Percentiles rank a stretch among this genome's conserved stretches.
These are phyloP conservation scores for Ganoderma lucidum DNA, from an alignment of 1,284 basidiomycete species.

Conservation along the genomic window DNA sequence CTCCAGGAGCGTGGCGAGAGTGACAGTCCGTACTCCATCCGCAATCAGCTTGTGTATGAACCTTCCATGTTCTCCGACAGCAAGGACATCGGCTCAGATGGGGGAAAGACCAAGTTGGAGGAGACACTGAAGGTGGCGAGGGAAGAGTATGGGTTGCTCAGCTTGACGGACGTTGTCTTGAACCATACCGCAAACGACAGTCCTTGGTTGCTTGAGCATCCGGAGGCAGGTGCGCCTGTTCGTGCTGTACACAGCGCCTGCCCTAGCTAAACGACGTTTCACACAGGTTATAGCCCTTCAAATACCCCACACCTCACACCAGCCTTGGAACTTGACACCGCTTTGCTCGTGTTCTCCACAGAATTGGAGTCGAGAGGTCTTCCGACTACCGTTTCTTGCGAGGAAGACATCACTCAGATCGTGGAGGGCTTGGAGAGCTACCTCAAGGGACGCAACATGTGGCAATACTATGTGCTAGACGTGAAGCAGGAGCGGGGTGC, in stretches of 20 bases:
- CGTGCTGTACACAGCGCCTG: slow-evolving; percentile 18
- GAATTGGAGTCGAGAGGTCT: slow-evolving; percentile 73
- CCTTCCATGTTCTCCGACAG: slow-evolving; percentile 67
- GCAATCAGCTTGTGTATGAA: slow-evolving; percentile 86
- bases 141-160: slow-evolving; percentile 87
- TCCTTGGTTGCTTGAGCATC: slow-evolving; percentile 90
- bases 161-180: slow-evolving; percentile 92
- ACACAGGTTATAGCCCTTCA: slow-evolving; percentile 82
- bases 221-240: slow-evolving; percentile 81
- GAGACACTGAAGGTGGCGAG: slow-evolving; percentile 73
- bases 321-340: slow-evolving; percentile 88
- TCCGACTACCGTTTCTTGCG: slow-evolving; percentile 71
- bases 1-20: slow-evolving; percentile 90
- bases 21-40: slow-evolving; percentile 91
- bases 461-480: slow-evolving; percentile 94
- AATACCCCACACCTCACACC: slow-evolving; percentile 91
- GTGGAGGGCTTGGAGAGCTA: slow-evolving; percentile 68
- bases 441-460: slow-evolving; percentile 75
- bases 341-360: slow-evolving; percentile 82
- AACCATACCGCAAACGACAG: slow-evolving; percentile 96
- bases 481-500: slow-evolving; percentile 63
- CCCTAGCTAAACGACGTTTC: neutral
- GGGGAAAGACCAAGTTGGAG: slow-evolving; percentile 64
- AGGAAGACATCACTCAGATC: slow-evolving; percentile 74
- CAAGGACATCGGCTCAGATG: slow-evolving; percentile 54